Evolutionary conservation across 2,329 filamentous ascomycete species (phyloP), one percentile per base, ranked within the genome.

Genomic region (Colletotrichum cuscutae): DNA sequence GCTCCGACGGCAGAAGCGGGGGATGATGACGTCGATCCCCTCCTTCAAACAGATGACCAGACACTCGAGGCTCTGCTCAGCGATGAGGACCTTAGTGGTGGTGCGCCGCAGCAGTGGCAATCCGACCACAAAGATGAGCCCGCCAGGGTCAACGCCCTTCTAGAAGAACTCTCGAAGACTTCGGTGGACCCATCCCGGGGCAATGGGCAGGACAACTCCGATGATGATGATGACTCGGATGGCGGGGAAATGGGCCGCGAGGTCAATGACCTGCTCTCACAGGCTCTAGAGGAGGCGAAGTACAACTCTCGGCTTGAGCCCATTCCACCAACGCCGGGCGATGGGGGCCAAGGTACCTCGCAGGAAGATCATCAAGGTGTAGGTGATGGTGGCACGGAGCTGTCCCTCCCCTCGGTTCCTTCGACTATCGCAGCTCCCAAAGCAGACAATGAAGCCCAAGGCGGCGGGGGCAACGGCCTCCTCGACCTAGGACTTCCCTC

Each of bases 31-130:
- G 81, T 84, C 0, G 84, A 84, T 52, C 78, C 81, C 1, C 76
- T 87, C 22, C 81, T 86, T 32, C 80, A 83, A 46, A 86, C 85
- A 2, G 87, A 89, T 74, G 87, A 89, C n/a, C 81, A 85, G 59
- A 87, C 84, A 1, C 80, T 90, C 0, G 84, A 89, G 67, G 87
- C 89, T 71, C 81, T 90, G 11, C 81, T 90, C 2, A 83, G 81
- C 2, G 83, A 85, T 32, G 81, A 87, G 9, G 80, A 80, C 26
- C 26, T 30, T 32, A 54, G 19, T 22, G 59, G 19, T 22, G 81
- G 19, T 22, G 81, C 0, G 81, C 84, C 12, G 80, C 83, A 26
- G 73, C 66, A 4, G 75, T 78, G 62, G 75, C 74, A 60, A 4
- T 56, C 68, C 8, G 77, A 78, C 35, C 76, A 81, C 1, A 77